These are phyloP conservation scores for Amniculicola lignicola DNA, from an alignment of 495 filamentous ascomycete species.

Conservation along the genomic window DNA sequence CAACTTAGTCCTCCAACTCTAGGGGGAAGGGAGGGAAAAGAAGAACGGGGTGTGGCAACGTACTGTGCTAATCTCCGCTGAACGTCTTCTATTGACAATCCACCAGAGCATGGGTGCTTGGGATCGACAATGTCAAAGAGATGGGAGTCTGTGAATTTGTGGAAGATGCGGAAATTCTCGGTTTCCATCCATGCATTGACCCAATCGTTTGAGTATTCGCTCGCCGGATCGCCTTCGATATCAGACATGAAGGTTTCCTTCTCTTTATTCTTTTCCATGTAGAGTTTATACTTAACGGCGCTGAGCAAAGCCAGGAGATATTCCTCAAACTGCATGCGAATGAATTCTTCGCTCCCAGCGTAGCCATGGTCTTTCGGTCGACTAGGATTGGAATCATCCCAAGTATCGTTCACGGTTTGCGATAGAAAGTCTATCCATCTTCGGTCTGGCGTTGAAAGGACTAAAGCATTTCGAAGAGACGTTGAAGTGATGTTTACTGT, in stretches of 20 bases:
- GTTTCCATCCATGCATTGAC: conserved; percentile 78
- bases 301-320: conserved; percentile 89
- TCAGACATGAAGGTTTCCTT: conserved; percentile 53
- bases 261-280: conserved; percentile 60
- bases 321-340: conserved; percentile 95
- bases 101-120: conserved; percentile 89
- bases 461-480: conserved; percentile 72
- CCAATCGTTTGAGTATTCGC: conserved; percentile 76
- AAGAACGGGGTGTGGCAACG: too few relatives aligned
- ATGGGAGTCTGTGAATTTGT: conserved; percentile 73
- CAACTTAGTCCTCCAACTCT: conserved; percentile 10
- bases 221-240: conserved; percentile 76
- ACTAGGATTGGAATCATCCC: conserved; percentile 85
- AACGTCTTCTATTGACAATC: conserved; percentile 89
- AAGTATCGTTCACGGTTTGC: conserved; percentile 89
- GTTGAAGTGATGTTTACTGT: conserved; percentile 78
- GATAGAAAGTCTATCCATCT: conserved; percentile 96
- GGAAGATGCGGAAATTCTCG: conserved; percentile 84
- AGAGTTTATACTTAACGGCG: conserved; percentile 82
- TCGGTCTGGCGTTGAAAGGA: conserved; percentile 80
- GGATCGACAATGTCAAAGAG: conserved; percentile 93
- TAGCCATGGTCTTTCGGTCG: conserved; percentile 92
- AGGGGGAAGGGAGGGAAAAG: conserved; percentile 5
- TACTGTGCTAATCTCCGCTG: conserved; percentile 86
- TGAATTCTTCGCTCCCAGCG: conserved; percentile 95